Percentiles rank a stretch among this genome's conserved stretches.
Evolutionary conservation across 306 rosid genomes (phyloP).

Genomic region (Aeschynomene evenia): DNA sequence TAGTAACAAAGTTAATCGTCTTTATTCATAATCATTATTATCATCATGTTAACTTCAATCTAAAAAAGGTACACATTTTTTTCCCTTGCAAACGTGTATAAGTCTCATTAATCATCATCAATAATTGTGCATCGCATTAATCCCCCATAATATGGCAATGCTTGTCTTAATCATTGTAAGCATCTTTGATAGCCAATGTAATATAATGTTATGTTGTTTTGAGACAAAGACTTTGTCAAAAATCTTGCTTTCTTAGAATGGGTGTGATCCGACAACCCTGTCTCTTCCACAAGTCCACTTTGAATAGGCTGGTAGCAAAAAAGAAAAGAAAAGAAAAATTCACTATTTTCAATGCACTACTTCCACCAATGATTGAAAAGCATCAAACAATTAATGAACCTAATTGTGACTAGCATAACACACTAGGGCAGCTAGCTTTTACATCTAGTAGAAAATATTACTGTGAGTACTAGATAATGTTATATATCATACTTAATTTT

Average conservation of each 20-base stretch:
- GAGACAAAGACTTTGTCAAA: constrained; percentile 29
- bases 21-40: constrained; percentile 25
- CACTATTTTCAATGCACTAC: background rate
- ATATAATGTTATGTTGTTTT: constrained; percentile 18
- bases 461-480: no score
- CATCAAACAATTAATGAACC: constrained; percentile 22
- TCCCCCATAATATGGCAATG: constrained; percentile 29
- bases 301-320: background rate
- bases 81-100: background rate
- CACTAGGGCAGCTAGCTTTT: constrained; percentile 7
- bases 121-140: constrained; percentile 13
- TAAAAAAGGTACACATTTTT: constrained; percentile 11
- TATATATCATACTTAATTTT: no score
- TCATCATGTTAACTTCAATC: constrained; percentile 28
- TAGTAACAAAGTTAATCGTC: constrained; percentile 19
- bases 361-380: constrained; percentile 41
- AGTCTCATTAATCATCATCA: constrained; percentile 20
- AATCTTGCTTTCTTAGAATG: constrained; percentile 18
- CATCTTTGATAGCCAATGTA: constrained; percentile 18
- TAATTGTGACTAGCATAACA: background rate
- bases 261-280: constrained; percentile 32
- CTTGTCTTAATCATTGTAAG: constrained; percentile 41
- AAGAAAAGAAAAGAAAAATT: no score
- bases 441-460: background rate
- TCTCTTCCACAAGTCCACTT: constrained; percentile 24